These are phyloP conservation scores for Ophiostoma ulmi DNA, from an alignment of 2,329 filamentous ascomycete genomes.

Conservation along the genomic window DNA sequence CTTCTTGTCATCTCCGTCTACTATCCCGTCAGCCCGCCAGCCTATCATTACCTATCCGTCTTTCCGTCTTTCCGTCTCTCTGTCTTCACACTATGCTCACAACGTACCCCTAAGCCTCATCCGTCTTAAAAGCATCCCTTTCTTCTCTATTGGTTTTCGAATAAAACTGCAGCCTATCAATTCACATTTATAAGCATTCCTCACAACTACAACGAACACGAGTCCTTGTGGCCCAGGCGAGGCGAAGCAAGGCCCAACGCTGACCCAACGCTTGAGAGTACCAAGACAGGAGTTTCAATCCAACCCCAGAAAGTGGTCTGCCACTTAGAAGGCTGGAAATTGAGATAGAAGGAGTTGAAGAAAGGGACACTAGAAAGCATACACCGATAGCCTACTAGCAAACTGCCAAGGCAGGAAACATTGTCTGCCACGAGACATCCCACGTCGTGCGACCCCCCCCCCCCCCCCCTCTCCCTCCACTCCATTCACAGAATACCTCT, in stretches of 20 bases:
- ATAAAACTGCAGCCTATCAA: not conserved
- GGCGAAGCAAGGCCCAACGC: constrained; percentile 18
- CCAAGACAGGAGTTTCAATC: not conserved
- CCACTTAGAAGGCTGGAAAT: not conserved
- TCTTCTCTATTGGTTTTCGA: not conserved
- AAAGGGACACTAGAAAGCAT: not conserved
- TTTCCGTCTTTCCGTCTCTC: not conserved
- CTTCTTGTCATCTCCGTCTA: not conserved
- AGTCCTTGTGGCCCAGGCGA: constrained; percentile 8
- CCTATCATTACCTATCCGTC: no score
- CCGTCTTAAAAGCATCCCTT: not conserved
- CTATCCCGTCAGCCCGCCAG: not conserved
- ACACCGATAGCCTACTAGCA: not conserved
- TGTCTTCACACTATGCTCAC: not conserved
- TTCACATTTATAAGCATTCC: not conserved
- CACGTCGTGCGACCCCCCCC: not conserved
- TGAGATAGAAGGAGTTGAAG: not conserved
- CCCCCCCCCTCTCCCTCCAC: not conserved
- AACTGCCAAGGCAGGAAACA: constrained; percentile 5
- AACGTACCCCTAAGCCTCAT: not conserved
- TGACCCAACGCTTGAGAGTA: not conserved
- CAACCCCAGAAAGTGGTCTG: not conserved
- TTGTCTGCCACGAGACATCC: not conserved
- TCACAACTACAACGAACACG: not conserved
- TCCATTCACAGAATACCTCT: not conserved